Evolutionary conservation across 345 rosid species (phyloP), one percentile per base, ranked within the genome.

Genomic region (Camelina neglecta): DNA sequence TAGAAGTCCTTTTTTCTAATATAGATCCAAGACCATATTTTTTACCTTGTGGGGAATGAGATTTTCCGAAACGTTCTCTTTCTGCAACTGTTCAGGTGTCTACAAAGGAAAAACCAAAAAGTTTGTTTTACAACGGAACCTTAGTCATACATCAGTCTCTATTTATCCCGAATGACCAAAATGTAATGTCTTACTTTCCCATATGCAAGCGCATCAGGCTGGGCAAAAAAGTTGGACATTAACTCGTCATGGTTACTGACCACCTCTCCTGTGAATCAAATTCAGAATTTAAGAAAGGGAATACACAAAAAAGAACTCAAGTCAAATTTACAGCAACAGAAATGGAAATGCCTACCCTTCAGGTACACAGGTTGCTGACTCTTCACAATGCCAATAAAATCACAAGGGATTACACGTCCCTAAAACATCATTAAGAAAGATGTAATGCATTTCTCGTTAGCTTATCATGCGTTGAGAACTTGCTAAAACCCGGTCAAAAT

Each of bases 141-240:
- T 13, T 72, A 11, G 63, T 65, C 69, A 64, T 4, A 16, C 6
- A 71, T 26, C 60, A 71, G 38, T 48, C 35, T 31, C 41, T 51
- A 44, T 41, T 39, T 58, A 48, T 71, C 13, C 26, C 33, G 3
- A 50, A 57, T 33, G 36, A 56, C 23, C 51, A 35, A 63, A 63
- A 65, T 65, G 66, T 57, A 36, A 75, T 49, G 16, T 47, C 75
- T 71, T 85, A 92, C 99, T 96, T 90, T 95, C 74, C 98, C 99
- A 73, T 85, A 90, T n/a, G 99, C 99, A 42, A 95, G 91, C 53
- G 98, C 99, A 88, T 95, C 98, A 21, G 98, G 96, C 81, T 95
- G 96, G 44, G 99, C 99, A 56, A 92, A 95, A 79, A 95, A 95
- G 93, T 95, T 95, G 50, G 98, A 92, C 99, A 92, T 90, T 72